phyloP scores from a whole-genome alignment of 768 basidiomycete genomes.

The Boletus sp. region DNA sequence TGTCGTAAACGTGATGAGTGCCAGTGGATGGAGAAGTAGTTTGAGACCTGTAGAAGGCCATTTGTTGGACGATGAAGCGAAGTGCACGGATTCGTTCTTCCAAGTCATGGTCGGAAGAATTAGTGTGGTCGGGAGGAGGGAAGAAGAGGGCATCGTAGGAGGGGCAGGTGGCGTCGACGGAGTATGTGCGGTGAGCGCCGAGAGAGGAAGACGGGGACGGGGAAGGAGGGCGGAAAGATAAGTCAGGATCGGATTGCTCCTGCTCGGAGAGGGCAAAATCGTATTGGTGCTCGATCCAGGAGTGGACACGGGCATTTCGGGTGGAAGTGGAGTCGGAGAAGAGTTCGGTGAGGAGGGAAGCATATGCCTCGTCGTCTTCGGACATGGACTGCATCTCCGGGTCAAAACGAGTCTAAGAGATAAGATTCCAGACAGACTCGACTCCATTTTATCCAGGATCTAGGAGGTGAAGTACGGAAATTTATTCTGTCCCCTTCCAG shows the following conservation, averaged over 20 bases:
- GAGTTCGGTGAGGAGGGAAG: conserved; percentile 27
- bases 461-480: neutral
- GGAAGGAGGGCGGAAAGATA: conserved; percentile 16
- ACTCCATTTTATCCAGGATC: conserved; percentile 21
- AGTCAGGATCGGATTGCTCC: neutral
- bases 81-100: conserved; percentile 33
- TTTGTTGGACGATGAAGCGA: conserved; percentile 36
- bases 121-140: conserved; percentile 13
- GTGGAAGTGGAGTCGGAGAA: conserved; percentile 21
- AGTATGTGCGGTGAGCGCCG: conserved; percentile 22
- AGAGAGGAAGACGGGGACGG: conserved; percentile 33
- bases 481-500: too few species aligned
- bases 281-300: conserved; percentile 36
- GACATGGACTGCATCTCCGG: conserved; percentile 23
- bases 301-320: conserved; percentile 31
- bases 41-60: conserved; percentile 27
- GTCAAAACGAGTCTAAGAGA: neutral
- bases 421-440: neutral
- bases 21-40: neutral
- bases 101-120: conserved; percentile 11
- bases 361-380: conserved; percentile 32
- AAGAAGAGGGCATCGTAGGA: conserved; percentile 37
- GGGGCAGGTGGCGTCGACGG: conserved; percentile 22
- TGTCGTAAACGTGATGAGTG: conserved; percentile 2
- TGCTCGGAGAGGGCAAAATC: conserved; percentile 34